Conservation (phyloP, 805 yeast genomes). For the Starmerella vaccinii region DNA sequence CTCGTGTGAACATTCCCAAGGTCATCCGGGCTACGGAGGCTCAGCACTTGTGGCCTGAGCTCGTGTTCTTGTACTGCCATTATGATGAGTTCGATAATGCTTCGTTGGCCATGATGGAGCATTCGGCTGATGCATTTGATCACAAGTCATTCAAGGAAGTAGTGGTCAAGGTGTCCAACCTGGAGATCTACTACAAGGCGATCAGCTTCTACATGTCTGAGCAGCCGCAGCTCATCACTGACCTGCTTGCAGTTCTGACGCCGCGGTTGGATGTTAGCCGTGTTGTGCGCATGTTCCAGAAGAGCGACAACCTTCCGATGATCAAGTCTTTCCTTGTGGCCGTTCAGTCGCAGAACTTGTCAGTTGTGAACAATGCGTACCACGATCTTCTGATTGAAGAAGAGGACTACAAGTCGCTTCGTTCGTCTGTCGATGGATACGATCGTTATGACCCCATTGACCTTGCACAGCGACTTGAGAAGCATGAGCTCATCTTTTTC, state of each 20-base stretch:
- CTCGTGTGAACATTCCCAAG: constrained; percentile 94
- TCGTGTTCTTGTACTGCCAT: constrained; percentile 91
- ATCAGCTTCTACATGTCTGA: constrained; percentile 86
- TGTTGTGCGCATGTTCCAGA: constrained; percentile 87
- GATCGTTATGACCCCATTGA: constrained; percentile 89
- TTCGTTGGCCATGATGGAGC: constrained; percentile 91
- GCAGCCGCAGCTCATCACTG: constrained; percentile 84
- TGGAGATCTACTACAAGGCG: constrained; percentile 95
- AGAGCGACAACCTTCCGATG: constrained; percentile 91
- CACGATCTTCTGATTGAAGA: constrained; percentile 93
- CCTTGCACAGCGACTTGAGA: constrained; percentile 84
- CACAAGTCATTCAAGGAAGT: constrained; percentile 91
- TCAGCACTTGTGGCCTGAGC: constrained; percentile 93
- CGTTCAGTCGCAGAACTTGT: constrained; percentile 79
- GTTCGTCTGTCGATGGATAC: constrained; percentile 75
- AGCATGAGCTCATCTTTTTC: constrained; percentile 82
- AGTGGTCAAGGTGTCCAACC: constrained; percentile 84
- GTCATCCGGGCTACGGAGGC: constrained; percentile 87
- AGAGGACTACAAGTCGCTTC: constrained; percentile 84
- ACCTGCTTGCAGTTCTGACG: constrained; percentile 68
- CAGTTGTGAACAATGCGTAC: constrained; percentile 87
- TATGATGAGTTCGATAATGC: constrained; percentile 99
- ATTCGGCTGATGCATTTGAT: constrained; percentile 83
- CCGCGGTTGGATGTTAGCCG: constrained; percentile 90
- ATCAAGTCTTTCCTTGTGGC: constrained; percentile 90